Evolutionary conservation across 2,329 filamentous ascomycete genomes (phyloP).

Genomic region (Sclerotinia spermophila): DNA sequence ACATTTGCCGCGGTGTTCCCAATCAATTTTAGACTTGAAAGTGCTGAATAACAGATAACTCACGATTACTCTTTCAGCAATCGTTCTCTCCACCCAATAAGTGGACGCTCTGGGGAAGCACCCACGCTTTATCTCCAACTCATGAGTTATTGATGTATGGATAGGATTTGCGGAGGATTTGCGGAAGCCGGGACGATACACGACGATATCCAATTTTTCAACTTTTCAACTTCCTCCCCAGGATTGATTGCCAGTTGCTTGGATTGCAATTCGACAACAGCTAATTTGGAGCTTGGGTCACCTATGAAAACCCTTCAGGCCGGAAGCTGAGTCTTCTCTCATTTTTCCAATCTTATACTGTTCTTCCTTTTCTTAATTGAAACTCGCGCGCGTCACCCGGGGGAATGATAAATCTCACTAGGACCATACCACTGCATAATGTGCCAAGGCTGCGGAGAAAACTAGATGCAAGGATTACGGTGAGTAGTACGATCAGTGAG

Average conservation of each 20-base stretch:
- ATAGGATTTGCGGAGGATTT: not conserved
- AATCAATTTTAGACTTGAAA: not conserved
- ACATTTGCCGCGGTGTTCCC: not conserved
- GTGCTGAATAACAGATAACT: not conserved
- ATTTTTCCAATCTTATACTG: not conserved
- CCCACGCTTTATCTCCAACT: not conserved
- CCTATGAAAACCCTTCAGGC: not conserved
- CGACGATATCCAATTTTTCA: not conserved
- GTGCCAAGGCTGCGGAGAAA: constrained; percentile 1
- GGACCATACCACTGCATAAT: not conserved
- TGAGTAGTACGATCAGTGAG: not conserved
- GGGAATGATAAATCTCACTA: not conserved
- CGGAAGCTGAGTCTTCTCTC: not conserved
- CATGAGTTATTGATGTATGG: not conserved
- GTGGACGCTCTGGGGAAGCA: not conserved
- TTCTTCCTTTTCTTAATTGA: not conserved
- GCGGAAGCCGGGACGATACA: not conserved
- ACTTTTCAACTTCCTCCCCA: not conserved
- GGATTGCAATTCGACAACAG: not conserved
- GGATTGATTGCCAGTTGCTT: not conserved
- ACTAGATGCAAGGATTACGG: not conserved
- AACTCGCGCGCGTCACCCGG: not conserved
- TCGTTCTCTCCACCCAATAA: not conserved
- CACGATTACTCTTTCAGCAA: not conserved
- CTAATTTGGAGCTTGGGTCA: not conserved